Evolutionary conservation across 257 asterid genomes (phyloP).

Genomic region (Anisodus tanguticus): DNA sequence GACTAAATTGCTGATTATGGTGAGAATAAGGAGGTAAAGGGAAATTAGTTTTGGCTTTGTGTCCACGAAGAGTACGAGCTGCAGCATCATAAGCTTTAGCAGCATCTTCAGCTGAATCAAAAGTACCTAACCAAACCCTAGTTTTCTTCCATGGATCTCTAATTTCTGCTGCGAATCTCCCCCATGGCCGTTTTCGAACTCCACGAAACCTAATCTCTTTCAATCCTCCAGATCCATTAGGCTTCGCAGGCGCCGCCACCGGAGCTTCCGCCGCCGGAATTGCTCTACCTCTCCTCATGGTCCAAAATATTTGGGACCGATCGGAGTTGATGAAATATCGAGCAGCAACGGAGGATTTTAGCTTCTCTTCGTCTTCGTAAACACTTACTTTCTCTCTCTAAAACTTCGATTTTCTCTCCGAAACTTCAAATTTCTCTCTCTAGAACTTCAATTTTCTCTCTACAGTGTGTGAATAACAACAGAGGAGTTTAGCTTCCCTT

Average conservation of each 20-base stretch:
- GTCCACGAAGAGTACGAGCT: slow-evolving; percentile 33
- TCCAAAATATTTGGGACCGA: neutral
- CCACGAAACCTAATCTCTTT: slow-evolving; percentile 32
- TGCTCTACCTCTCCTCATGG: slow-evolving; percentile 30
- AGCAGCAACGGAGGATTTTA: neutral
- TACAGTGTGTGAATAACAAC: too few relatives aligned
- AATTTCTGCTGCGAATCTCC: slow-evolving; percentile 32
- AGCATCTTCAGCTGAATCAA: slow-evolving; percentile 38
- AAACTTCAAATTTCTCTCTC: too few relatives aligned
- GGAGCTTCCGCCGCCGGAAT: neutral
- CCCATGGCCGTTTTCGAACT: slow-evolving; percentile 31
- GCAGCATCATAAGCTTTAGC: slow-evolving; percentile 38
- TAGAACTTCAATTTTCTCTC: neutral
- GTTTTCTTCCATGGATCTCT: slow-evolving; percentile 38
- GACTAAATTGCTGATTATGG: slow-evolving; percentile 27
- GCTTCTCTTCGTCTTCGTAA: neutral
- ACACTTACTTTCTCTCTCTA: neutral
- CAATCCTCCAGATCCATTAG: slow-evolving; percentile 29
- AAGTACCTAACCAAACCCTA: slow-evolving; percentile 39
- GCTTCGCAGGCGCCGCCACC: neutral
- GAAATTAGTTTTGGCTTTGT: slow-evolving; percentile 36
- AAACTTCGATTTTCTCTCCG: too few relatives aligned
- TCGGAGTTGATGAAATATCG: neutral
- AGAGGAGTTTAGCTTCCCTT: neutral
- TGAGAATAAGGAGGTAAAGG: slow-evolving; percentile 23